These are phyloP conservation scores for Fusarium bactridioides DNA, from an alignment of 2,329 filamentous ascomycete species.

Conservation along the genomic window DNA sequence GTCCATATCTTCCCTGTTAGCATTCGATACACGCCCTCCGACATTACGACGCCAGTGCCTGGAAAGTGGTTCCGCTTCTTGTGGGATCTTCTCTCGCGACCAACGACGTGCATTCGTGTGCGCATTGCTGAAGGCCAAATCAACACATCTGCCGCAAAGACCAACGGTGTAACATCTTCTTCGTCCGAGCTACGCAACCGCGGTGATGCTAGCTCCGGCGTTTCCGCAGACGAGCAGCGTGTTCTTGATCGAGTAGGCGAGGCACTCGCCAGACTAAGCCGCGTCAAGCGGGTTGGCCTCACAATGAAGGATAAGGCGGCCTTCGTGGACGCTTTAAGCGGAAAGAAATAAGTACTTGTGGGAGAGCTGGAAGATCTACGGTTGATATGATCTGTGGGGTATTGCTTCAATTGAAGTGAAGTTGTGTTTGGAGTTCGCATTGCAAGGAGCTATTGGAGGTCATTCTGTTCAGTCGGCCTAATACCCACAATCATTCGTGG, in stretches of 20 bases:
- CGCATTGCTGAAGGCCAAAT: constrained; percentile 81
- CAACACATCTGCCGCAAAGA: constrained; percentile 55
- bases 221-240: constrained; percentile 67
- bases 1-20: constrained; percentile 90
- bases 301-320: constrained; percentile 82
- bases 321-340: constrained; percentile 76
- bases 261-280: constrained; percentile 82
- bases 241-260: constrained; percentile 84
- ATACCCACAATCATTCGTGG: constrained; percentile 23
- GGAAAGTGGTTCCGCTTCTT: constrained; percentile 76
- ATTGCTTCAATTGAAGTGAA: background rate
- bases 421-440: constrained; percentile 28
- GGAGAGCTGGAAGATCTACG: background rate
- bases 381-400: background rate
- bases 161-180: constrained; percentile 46
- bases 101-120: constrained; percentile 89
- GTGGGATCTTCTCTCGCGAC: constrained; percentile 84
- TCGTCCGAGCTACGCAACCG: constrained; percentile 42
- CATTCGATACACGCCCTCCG: constrained; percentile 85
- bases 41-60: constrained; percentile 90
- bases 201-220: constrained; percentile 44
- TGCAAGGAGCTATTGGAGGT: constrained; percentile 36
- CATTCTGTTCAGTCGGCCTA: constrained; percentile 10
- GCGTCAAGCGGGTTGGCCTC: constrained; percentile 88
- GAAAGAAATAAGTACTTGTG: constrained; percentile 42